These are phyloP conservation scores for Sanghuangporus baumii DNA, from an alignment of 1,284 basidiomycete species.

Conservation along the genomic window DNA sequence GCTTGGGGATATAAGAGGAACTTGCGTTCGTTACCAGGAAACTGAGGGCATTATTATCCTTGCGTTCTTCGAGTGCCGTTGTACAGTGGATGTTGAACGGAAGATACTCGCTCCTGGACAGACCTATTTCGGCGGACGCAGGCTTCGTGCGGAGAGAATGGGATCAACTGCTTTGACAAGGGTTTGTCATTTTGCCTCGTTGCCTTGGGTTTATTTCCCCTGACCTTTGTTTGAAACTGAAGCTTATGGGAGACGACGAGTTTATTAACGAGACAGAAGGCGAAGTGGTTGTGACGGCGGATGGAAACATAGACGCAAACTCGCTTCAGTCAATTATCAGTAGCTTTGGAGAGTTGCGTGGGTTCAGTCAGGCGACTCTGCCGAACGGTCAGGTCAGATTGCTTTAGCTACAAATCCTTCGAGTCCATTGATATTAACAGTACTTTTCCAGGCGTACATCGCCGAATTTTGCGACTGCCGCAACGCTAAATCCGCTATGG, in stretches of 20 bases:
- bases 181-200: neutral
- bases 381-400: conserved; percentile 8
- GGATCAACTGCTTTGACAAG: neutral
- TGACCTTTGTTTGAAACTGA: neutral
- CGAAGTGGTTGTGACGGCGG: conserved; percentile 34
- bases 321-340: conserved; percentile 20
- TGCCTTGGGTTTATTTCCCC: neutral
- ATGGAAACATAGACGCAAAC: conserved; percentile 14
- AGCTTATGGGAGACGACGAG: conserved; percentile 37
- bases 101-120: neutral
- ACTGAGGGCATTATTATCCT: conserved; percentile 48
- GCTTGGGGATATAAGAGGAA: conserved; percentile 28
- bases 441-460: conserved; percentile 36
- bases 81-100: conserved; percentile 41
- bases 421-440: neutral
- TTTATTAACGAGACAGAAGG: conserved; percentile 37
- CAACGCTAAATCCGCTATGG: conserved; percentile 40
- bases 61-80: conserved; percentile 57
- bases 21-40: conserved; percentile 43
- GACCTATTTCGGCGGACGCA: conserved; percentile 4
- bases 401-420: neutral
- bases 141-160: conserved; percentile 5
- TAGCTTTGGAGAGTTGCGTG: conserved; percentile 21
- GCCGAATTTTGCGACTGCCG: conserved; percentile 63
- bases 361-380: conserved; percentile 14